Evolutionary conservation across 306 rosid species (phyloP).

Genomic region (Dryas drummondii): DNA sequence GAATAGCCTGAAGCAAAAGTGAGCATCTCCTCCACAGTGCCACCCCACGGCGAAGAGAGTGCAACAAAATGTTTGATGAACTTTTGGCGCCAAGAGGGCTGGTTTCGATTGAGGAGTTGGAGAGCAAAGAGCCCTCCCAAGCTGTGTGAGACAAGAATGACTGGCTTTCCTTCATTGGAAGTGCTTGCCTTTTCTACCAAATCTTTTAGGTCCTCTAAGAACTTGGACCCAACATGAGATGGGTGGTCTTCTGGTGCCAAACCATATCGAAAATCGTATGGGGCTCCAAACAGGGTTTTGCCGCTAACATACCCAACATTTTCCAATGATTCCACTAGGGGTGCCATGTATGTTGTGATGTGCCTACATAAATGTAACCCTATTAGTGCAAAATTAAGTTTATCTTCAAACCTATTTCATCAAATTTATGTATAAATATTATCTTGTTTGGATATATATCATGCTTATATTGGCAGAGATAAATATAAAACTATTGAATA

Average conservation of each 20-base stretch:
- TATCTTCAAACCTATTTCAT: neutral
- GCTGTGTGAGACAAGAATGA: constrained; percentile 78
- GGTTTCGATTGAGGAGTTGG: constrained; percentile 66
- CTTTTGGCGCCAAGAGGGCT: constrained; percentile 55
- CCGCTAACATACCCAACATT: constrained; percentile 62
- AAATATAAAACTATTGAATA: no score
- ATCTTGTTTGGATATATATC: no score
- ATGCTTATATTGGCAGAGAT: no score
- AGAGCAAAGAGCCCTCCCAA: constrained; percentile 72
- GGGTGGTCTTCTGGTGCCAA: constrained; percentile 73
- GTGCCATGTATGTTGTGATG: constrained; percentile 67
- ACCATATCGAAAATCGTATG: constrained; percentile 88
- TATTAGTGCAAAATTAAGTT: neutral
- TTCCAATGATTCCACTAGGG: constrained; percentile 59
- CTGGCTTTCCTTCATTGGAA: constrained; percentile 67
- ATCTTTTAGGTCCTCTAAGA: constrained; percentile 59
- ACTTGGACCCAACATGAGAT: constrained; percentile 70
- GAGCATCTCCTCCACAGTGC: constrained; percentile 62
- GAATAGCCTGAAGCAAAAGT: constrained; percentile 85
- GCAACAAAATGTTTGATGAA: constrained; percentile 73
- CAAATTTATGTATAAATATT: no score
- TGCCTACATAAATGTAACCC: constrained; percentile 32
- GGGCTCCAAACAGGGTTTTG: constrained; percentile 80
- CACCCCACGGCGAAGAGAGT: constrained; percentile 87
- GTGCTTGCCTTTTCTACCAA: constrained; percentile 68